Evolutionary conservation across 116 monocot genomes (phyloP).

Genomic region (Zostera marina): DNA sequence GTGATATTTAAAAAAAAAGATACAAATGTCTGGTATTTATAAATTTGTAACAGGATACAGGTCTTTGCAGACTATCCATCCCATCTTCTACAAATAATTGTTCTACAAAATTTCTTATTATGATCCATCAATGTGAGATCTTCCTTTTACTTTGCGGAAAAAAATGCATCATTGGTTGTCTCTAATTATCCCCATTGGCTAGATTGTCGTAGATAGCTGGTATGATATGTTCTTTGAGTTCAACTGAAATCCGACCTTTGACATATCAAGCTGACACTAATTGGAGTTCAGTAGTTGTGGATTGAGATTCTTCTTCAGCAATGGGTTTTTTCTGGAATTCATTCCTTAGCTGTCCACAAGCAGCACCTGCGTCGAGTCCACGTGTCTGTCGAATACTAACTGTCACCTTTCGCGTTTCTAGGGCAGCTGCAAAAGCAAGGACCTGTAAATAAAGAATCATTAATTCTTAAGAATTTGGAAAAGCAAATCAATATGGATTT

Average conservation of each 20-base stretch:
- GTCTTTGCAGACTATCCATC: too few relatives aligned
- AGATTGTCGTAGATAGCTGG: too few relatives aligned
- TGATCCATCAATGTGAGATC: too few relatives aligned
- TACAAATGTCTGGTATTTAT: too few relatives aligned
- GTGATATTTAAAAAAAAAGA: too few relatives aligned
- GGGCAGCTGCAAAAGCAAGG: constrained; percentile 38
- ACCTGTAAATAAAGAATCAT: constrained; percentile 24
- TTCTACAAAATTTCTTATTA: too few relatives aligned
- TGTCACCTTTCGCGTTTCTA: constrained; percentile 60
- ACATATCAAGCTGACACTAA: neutral
- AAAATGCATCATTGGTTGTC: too few relatives aligned
- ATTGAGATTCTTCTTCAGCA: constrained; percentile 9
- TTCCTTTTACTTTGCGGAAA: too few relatives aligned
- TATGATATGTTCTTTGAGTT: too few relatives aligned
- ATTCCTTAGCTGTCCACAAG: constrained; percentile 93
- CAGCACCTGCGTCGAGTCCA: constrained; percentile 93
- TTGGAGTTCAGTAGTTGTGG: neutral
- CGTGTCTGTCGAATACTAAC: constrained; percentile 73
- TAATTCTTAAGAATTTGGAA: neutral
- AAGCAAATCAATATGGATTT: neutral
- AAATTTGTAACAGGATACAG: too few relatives aligned
- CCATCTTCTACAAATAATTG: too few relatives aligned
- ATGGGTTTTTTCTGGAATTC: constrained; percentile 83
- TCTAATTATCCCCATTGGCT: too few relatives aligned
- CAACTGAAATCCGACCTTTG: neutral